Evolutionary conservation across 2,329 filamentous ascomycete genomes (phyloP), one percentile per base, ranked within the genome.

Genomic region (Ilyonectria mors-panacis): DNA sequence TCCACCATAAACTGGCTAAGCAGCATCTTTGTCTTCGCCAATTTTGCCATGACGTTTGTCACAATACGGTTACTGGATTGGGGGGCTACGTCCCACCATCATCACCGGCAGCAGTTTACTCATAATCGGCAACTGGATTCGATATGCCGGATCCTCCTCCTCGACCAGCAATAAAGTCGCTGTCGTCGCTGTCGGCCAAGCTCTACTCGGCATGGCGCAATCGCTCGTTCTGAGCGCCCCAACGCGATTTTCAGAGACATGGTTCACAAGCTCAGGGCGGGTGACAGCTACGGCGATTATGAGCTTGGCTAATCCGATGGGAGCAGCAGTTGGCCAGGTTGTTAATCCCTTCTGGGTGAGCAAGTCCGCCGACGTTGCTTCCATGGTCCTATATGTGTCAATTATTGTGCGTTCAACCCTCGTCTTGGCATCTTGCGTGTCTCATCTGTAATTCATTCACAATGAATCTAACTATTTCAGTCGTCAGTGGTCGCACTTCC

Each of bases 1-100:
- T 90, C 88, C n/a, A 88, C 88, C 30, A 92, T 98, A 81, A 98
- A 98, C 81, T 98, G 96, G 95, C 86, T 97, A 68, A 94, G 92
- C 76, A 98, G 93, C 0, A 91, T 87, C 39, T 97, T 97, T 78
- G 85, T 97, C 53, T 95, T 98, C 78, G 86, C 94, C 57, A 98
- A 97, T 77, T 89, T 92, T 48, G 85, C 88, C 72, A 85, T 91
- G 45, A 90, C 90, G 48, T 95, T 95, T 62, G 75, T 91, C 44
- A 89, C 90, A 44, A 92, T 98, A 76, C 93, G 90, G 79, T 89
- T 91, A 23, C 87, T 98, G 35, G 93, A 97, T 80, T 88, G 85
- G 75, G 94, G 94, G 94, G 0, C 93, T 94, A 1, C 94, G 93
- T 79, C 85, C 86, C 33, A 91, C 94, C 60, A 94, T 98, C 76